Evolutionary conservation across 768 basidiomycete species (phyloP), one percentile per base, ranked within the genome.

Genomic region (Naganishia randhawae): DNA sequence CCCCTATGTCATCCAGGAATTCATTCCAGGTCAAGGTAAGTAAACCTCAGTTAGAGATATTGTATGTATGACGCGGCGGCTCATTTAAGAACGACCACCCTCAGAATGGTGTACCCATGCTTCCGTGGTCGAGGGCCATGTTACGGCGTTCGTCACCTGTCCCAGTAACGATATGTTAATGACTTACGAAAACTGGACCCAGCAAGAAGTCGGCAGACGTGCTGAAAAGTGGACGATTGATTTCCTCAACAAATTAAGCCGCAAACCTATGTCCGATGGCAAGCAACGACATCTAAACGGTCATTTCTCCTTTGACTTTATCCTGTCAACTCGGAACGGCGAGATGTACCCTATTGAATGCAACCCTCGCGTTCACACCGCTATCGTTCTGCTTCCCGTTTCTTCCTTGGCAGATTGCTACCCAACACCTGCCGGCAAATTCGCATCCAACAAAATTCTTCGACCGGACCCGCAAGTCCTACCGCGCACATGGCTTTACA

Each of bases 121-220:
- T 14, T 76, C 76, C 10, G 79, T 79, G 27, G 67, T 78, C 63
- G 71, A 76, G 19, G 76, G 76, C 31, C 65, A 72, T 32, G 69
- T 79, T 69, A 75, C 75, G 22, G 77, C 79, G 1, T 79, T 80
- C 69, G 76, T 80, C 55, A 71, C 74, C 22, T 78, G 77, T 45
- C 79, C 79, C 2, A 76, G 75, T 16, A 77, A 76, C 69, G 78
- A 79, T 71, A 80, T 80, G 79, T 73, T 80, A 65, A 80, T 80
- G 79, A 77, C 77, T 2, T 80, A 80, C 65, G 76, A 78, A 39
- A 73, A 78, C 68, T 70, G 69, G n/a, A 77, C 77, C 19, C 61
- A 42, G 10, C 53, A 71, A n/a, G 54, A 41, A 11, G 69, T 74
- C 57, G 76, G 77, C 48, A 54, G 65, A 32, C 67, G 65, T 27